Conservation (phyloP, 371 early-diverging fungal species). For the Syncephalastrum contaminatum region DNA sequence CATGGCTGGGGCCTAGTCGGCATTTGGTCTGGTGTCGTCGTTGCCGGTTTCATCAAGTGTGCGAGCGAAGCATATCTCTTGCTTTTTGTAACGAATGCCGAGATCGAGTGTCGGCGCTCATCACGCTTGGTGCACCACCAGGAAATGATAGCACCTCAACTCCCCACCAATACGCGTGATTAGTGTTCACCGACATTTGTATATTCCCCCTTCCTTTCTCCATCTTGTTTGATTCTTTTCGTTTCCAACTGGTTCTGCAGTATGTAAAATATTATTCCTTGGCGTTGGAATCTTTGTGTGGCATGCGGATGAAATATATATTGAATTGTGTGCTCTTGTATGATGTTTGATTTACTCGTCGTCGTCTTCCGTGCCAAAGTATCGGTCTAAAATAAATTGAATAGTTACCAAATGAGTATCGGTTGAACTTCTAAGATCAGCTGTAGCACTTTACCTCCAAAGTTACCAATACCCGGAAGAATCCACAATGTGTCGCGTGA, state of each 20-base stretch:
- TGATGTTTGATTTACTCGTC: no score
- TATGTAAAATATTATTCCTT: no score
- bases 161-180: no score
- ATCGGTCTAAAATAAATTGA: slow-evolving; percentile 32
- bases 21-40: slow-evolving; percentile 38
- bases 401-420: not conserved
- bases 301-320: no score
- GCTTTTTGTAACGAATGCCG: slow-evolving; percentile 23
- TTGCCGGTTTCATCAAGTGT: slow-evolving; percentile 34
- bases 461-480: slow-evolving; percentile 87
- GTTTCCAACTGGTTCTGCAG: no score
- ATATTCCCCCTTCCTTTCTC: no score
- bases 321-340: no score
- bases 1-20: slow-evolving; percentile 32
- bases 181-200: no score
- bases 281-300: no score
- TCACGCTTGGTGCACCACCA: slow-evolving; percentile 22
- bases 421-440: not conserved
- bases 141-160: slow-evolving; percentile 7
- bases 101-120: slow-evolving; percentile 26
- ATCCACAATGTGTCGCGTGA: slow-evolving; percentile 65
- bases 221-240: no score
- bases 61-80: slow-evolving; percentile 22
- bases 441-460: slow-evolving; percentile 55
- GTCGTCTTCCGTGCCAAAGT: slow-evolving; percentile 47